Evolutionary conservation across 805 yeast species (phyloP).

Genomic region (Lachancea fermentati): DNA sequence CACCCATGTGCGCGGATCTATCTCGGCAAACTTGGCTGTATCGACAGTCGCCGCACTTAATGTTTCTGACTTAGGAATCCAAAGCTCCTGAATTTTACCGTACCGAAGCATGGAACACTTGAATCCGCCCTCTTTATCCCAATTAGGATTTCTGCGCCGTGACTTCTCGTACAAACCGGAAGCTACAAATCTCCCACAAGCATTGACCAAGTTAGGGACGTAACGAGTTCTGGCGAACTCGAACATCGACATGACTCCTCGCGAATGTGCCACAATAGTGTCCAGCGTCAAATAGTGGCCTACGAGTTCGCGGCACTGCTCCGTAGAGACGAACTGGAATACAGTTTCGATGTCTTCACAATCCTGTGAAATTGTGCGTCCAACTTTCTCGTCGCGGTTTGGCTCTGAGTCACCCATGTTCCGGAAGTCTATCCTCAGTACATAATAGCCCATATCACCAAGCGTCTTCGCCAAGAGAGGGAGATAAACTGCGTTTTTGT

Average conservation of each 20-base stretch:
- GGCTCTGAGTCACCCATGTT: conserved; percentile 75
- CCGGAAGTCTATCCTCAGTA: conserved; percentile 78
- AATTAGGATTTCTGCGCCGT: conserved; percentile 29
- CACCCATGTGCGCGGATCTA: conserved; percentile 46
- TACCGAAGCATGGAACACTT: conserved; percentile 40
- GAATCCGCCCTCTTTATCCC: conserved; percentile 40
- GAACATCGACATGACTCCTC: conserved; percentile 75
- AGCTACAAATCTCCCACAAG: conserved; percentile 66
- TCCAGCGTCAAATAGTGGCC: conserved; percentile 43
- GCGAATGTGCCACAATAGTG: conserved; percentile 68
- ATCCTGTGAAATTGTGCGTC: conserved; percentile 61
- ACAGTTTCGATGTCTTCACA: conserved; percentile 57
- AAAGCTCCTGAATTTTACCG: conserved; percentile 41
- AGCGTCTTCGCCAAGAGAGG: conserved; percentile 53
- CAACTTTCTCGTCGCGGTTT: conserved; percentile 29
- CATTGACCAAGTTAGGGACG: conserved; percentile 66
- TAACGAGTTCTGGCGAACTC: conserved; percentile 50
- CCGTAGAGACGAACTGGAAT: conserved; percentile 32
- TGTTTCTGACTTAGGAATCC: conserved; percentile 48
- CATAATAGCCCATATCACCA: conserved; percentile 57
- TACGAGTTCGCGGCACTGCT: conserved; percentile 24
- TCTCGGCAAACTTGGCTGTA: conserved; percentile 35
- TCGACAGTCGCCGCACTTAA: conserved; percentile 45
- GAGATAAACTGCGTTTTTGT: conserved; percentile 74
- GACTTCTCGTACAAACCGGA: conserved; percentile 41